Base-by-base conservation (phyloP, 202 grass and related monocot genomes). In the Eragrostis tef region DNA sequence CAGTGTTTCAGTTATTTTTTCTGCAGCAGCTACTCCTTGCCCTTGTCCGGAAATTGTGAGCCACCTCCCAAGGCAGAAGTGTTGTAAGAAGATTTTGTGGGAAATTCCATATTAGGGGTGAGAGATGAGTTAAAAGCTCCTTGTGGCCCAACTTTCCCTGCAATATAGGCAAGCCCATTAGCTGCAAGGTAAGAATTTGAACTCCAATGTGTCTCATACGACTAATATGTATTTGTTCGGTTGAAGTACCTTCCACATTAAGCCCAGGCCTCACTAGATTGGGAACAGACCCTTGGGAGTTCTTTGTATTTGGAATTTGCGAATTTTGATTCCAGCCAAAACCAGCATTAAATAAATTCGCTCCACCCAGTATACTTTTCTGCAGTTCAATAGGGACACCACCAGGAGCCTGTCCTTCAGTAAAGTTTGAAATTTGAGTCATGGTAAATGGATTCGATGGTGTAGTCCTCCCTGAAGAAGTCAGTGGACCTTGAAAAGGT, bases 301-400 rank as follows among this genome's bases (percentile, higher is more conserved):
- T 88, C 52, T 93, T 88, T 65, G 78, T 67, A 70, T 81, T 70
- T 85, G 85, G 54, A 85, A 83, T 65, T 80, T 90, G 87, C 78
- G 83, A 85, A 62, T 88, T 95, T 80, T 90, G 96, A 62, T 82
- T 92, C 97, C 93, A 93, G 62, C 88, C 81, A 90, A 90, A 93
- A 86, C 85, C 79, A 74, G 86, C 20, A 64, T 67, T 91, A 46
- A 97, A 94, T 74, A 87, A 71, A 83, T 80, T 91, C 63, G 70
- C 75, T 66, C 92, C 85, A 60, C 88, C 87, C 73, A 83, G 78
- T 22, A 92, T 88, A 75, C 88, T 90, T 88, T 93, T 96, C 71
- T 95, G 93, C 78, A 90, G 59, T 66, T 92, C 96, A 1, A 88
- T 34, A 52, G 87, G 81, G 14, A 83, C 86, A 88, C 79, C 89